Base-by-base conservation (phyloP, 2,329 filamentous ascomycete species). In the Ilyonectria destructans region DNA sequence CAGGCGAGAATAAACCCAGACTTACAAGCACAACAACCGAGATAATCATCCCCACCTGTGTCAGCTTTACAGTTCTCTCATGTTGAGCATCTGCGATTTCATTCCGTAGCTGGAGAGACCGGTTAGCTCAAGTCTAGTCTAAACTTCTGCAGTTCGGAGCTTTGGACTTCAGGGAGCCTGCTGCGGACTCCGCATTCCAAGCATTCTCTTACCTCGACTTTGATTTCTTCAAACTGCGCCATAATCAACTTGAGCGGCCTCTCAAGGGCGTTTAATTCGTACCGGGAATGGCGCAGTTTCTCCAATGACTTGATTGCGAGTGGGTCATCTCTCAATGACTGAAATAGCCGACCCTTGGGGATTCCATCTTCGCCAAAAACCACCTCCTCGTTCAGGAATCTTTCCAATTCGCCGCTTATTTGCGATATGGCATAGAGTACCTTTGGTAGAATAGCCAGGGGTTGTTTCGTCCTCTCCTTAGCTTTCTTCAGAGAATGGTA, bases 291-390 rank as follows among this genome's bases (percentile, higher is more conserved):
- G 0, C 19, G 52, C 1, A 70, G 58, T 2, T 2, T 21, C 1
- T 31, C 31, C 6, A 72, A 26, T 13, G 55, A 43, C 1, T 51
- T 56, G 1, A 59, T 7, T 1, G 65, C 68, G 6, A 23, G 4
- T 1, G 15, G 0, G 2, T 73, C 62, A 1, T 2, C 6, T 19
- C 31, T 40, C 1, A 71, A 12, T 10, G 67, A 59, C 17, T 21
- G 29, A 23, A 67, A 70, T 6, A 71, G 19, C 2, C n/a, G 13
- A 1, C 68, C 61, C 12, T 46, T 58, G 1, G 70, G 70, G 1
- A 61, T 10, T 6, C 52, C 57, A 21, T 71, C 33, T 12, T 10
- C 3, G 17, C 17, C 13, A 2, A 66, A 1, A 0, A 40, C 29
- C 2, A 65, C 46, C 1, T 60, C 33, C 1, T 57, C 1, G 0